phyloP scores from a whole-genome alignment of 495 filamentous ascomycete species.

The Aspergillus kassunensis region DNA sequence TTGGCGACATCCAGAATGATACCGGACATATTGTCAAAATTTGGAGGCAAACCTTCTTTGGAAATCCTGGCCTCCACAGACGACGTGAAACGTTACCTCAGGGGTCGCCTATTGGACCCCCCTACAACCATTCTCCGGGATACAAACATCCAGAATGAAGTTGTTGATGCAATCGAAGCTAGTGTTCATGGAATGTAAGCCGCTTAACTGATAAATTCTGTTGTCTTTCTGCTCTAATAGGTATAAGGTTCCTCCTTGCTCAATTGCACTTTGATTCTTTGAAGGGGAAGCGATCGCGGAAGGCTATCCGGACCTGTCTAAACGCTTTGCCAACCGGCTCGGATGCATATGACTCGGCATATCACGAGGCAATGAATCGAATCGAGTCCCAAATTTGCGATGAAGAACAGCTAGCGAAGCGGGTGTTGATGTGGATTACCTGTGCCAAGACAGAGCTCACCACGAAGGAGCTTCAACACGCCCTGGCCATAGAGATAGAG shows the following conservation, averaged over 20 bases:
- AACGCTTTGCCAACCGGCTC: neutral
- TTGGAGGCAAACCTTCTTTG: slow-evolving; percentile 17
- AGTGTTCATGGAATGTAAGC: too few relatives aligned
- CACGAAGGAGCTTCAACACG: neutral
- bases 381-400: neutral
- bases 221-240: too few relatives aligned
- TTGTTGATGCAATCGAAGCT: too few relatives aligned
- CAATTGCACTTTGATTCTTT: slow-evolving; percentile 6
- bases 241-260: slow-evolving; percentile 15
- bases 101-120: slow-evolving; percentile 8
- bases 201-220: too few relatives aligned
- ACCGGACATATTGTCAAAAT: slow-evolving; percentile 26
- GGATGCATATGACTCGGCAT: slow-evolving; percentile 7
- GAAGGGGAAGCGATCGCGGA: slow-evolving; percentile 1
- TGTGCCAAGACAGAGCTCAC: neutral
- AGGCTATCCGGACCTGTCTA: neutral
- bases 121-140: too few relatives aligned
- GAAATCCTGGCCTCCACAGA: slow-evolving; percentile 35
- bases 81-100: slow-evolving; percentile 33
- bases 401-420: neutral
- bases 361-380: slow-evolving; percentile 5
- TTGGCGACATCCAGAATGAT: slow-evolving; percentile 39
- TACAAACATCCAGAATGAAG: too few relatives aligned
- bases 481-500: neutral
- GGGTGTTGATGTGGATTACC: slow-evolving; percentile 1